Percentiles rank a stretch among this genome's conserved stretches.
Conservation (phyloP, 805 yeast genomes). For the Lipomyces orientalis region DNA sequence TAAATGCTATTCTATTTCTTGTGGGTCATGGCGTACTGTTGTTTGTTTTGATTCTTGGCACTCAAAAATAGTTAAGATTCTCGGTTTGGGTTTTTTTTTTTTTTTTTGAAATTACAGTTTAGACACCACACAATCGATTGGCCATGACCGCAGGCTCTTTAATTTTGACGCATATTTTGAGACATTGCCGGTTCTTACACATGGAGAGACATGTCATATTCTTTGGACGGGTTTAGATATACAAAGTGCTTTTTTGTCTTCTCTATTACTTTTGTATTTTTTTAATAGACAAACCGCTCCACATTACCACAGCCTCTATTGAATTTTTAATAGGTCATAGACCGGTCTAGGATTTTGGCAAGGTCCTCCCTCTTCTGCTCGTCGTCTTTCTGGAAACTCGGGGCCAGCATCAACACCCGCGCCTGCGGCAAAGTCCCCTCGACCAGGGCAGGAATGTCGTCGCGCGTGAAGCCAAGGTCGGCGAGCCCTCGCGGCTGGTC, state of each 20-base stretch:
- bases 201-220: neutral
- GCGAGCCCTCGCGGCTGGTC: slow-evolving; percentile 48
- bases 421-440: slow-evolving; percentile 50
- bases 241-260: neutral
- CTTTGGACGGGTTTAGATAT: neutral
- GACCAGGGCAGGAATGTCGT: slow-evolving; percentile 47
- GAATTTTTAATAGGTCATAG: slow-evolving; percentile 38
- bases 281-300: neutral
- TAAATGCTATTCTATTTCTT: neutral
- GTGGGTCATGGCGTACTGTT: neutral
- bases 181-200: neutral
- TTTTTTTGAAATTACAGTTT: neutral
- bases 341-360: slow-evolving; percentile 41
- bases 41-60: neutral
- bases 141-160: neutral
- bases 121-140: neutral
- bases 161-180: neutral
- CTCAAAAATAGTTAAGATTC: neutral
- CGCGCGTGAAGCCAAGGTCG: slow-evolving; percentile 45
- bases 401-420: slow-evolving; percentile 49
- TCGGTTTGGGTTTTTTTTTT: too few species aligned
- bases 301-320: neutral
- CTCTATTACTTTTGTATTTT: neutral
- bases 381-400: slow-evolving; percentile 43
- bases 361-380: slow-evolving; percentile 42